phyloP scores from a whole-genome alignment of 2,329 filamentous ascomycete species.

The Tolypocladium tundrense region DNA sequence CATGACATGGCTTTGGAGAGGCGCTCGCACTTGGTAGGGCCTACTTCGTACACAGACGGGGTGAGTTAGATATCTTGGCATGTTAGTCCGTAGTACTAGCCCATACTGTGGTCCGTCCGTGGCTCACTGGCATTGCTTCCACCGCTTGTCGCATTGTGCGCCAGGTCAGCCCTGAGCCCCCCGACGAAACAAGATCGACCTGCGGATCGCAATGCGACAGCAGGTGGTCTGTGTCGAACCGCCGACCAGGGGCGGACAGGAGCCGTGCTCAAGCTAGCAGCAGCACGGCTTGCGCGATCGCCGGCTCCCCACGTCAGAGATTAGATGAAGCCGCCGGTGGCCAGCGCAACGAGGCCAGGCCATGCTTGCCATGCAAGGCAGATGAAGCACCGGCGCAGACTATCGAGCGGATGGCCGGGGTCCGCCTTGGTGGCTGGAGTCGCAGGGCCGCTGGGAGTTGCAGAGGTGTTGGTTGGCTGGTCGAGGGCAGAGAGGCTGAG shows the following conservation, averaged over 20 bases:
- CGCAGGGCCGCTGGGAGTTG: not conserved
- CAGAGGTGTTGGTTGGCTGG: not conserved
- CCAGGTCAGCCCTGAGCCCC: not conserved
- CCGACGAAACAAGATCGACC: not conserved
- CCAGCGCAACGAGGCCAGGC: not conserved
- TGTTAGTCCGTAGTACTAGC: no score
- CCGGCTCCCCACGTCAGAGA: conserved; percentile 1
- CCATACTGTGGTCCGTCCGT: no score
- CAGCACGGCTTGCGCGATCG: not conserved
- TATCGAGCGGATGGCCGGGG: not conserved
- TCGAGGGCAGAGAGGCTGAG: not conserved
- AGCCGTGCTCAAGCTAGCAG: not conserved
- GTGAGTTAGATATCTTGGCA: not conserved
- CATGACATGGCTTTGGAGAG: not conserved
- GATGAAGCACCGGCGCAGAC: conserved; percentile 1
- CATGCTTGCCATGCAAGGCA: not conserved
- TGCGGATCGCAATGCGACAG: not conserved
- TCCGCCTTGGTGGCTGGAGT: not conserved
- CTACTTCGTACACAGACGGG: not conserved
- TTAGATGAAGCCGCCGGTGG: not conserved
- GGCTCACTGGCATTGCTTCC: not conserved
- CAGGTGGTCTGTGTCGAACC: not conserved
- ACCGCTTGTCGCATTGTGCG: not conserved
- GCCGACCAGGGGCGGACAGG: not conserved
- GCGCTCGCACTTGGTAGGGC: not conserved